A percentile compares a stretch with the other conserved stretches of the same genome.
These are phyloP conservation scores for Apiotrichum gracile DNA, from an alignment of 1,284 basidiomycete genomes.

Conservation along the genomic window DNA sequence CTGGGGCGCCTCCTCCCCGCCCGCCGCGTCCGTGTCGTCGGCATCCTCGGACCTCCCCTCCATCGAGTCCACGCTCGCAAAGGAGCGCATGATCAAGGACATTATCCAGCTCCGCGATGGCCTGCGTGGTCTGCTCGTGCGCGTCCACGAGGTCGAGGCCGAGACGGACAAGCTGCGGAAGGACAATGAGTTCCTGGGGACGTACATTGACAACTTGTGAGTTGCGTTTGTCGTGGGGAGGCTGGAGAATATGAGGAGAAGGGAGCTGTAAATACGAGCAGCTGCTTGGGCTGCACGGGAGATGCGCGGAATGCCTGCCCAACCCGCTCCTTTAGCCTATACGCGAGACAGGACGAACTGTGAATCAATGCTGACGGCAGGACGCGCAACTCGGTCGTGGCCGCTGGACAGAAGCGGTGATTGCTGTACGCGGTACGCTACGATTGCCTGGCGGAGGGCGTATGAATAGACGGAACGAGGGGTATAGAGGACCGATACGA, in stretches of 20 bases:
- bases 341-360: no score
- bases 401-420: constrained; percentile 37
- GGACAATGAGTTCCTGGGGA: constrained; percentile 43
- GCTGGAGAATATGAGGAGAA: neutral
- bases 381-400: constrained; percentile 45
- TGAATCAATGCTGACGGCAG: constrained; percentile 17
- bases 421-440: no score
- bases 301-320: no score
- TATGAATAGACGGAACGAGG: no score
- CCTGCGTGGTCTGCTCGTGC: constrained; percentile 35
- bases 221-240: constrained; percentile 5
- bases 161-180: constrained; percentile 41
- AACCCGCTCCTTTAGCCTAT: no score
- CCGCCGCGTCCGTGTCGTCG: neutral
- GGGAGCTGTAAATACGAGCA: no score
- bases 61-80: constrained; percentile 35
- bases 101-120: constrained; percentile 38
- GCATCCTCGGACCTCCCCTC: constrained; percentile 10
- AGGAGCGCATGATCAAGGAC: constrained; percentile 42
- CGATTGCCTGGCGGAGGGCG: no score
- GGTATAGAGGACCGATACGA: no score
- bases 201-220: constrained; percentile 47
- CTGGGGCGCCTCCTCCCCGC: constrained; percentile 9
- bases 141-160: constrained; percentile 36
- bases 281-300: no score